Conservation (phyloP, 257 asterid genomes). For the Solanum virginianum region DNA sequence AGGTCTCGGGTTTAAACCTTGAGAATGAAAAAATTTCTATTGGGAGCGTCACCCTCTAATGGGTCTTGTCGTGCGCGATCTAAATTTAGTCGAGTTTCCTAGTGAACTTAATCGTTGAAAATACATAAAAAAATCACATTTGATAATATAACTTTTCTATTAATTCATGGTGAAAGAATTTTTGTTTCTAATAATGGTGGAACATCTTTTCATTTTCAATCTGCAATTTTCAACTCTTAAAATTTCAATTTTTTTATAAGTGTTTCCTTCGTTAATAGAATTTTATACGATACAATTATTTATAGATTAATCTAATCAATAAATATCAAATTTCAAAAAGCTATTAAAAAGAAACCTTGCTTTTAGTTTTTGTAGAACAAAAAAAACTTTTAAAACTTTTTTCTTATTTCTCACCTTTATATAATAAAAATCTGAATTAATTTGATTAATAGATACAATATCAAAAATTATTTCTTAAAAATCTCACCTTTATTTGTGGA, state of each 20-base stretch:
- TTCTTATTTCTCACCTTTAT: not conserved
- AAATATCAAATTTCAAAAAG: not conserved
- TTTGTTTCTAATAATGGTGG: not conserved
- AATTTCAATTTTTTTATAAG: not conserved
- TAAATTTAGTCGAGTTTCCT: not conserved
- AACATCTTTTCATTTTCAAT: not conserved
- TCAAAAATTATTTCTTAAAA: not conserved
- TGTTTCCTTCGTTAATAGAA: not conserved
- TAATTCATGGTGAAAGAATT: not conserved
- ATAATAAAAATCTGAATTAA: not conserved
- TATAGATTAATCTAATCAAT: not conserved
- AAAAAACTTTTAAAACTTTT: not conserved
- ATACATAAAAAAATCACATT: not conserved
- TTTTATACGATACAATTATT: not conserved
- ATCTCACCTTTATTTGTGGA: not conserved
- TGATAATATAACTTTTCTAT: not conserved
- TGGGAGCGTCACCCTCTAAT: no score
- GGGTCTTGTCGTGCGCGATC: rapidly evolving
- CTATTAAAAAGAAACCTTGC: not conserved
- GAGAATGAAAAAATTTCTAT: no score
- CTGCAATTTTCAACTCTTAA: not conserved
- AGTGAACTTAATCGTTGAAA: not conserved
- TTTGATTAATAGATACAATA: not conserved
- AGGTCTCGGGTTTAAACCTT: rapidly evolving
- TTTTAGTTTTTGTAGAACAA: not conserved